phyloP scores from a whole-genome alignment of 2,329 filamentous ascomycete species.

The Ophiostoma perfectum region DNA sequence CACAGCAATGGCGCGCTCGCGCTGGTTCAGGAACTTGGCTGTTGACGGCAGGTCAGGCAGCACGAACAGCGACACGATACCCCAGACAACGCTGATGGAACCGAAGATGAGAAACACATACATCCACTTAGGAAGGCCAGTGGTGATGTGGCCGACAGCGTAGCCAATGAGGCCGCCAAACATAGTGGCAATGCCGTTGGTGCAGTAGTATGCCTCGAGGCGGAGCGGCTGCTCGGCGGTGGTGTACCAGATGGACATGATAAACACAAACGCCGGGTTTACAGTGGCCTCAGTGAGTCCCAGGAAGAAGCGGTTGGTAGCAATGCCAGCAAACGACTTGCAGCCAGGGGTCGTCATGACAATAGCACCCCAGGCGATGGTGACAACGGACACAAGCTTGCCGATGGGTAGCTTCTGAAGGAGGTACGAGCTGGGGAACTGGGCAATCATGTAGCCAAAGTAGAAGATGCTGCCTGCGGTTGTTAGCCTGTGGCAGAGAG shows the following conservation, averaged over 20 bases:
- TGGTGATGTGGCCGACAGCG: conserved; percentile 30
- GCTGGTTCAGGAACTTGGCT: conserved; percentile 46
- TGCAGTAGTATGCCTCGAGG: conserved; percentile 55
- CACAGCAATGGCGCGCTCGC: conserved; percentile 50
- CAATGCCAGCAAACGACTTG: conserved; percentile 51
- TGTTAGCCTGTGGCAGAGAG: neutral
- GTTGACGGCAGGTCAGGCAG: conserved; percentile 52
- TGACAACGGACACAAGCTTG: conserved; percentile 39
- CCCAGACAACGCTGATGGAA: conserved; percentile 44
- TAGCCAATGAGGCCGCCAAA: conserved; percentile 23
- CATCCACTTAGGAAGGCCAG: conserved; percentile 26
- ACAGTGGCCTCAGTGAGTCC: conserved; percentile 57
- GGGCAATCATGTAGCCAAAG: conserved; percentile 26
- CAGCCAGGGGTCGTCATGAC: conserved; percentile 47
- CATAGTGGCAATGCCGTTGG: conserved; percentile 47
- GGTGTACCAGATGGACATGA: conserved; percentile 62
- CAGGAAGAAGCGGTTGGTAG: conserved; percentile 53
- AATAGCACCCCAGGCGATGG: conserved; percentile 51
- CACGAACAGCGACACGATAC: conserved; percentile 41
- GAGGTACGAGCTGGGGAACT: conserved; percentile 32
- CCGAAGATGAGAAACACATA: conserved; percentile 51
- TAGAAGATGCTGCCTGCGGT: conserved; percentile 19
- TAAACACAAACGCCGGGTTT: conserved; percentile 51
- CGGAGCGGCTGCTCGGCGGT: conserved; percentile 56
- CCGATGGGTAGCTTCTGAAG: conserved; percentile 34